These are phyloP conservation scores for Phytophthora kernoviae DNA, from an alignment of 352 stramenopile genomes.

Conservation along the genomic window DNA sequence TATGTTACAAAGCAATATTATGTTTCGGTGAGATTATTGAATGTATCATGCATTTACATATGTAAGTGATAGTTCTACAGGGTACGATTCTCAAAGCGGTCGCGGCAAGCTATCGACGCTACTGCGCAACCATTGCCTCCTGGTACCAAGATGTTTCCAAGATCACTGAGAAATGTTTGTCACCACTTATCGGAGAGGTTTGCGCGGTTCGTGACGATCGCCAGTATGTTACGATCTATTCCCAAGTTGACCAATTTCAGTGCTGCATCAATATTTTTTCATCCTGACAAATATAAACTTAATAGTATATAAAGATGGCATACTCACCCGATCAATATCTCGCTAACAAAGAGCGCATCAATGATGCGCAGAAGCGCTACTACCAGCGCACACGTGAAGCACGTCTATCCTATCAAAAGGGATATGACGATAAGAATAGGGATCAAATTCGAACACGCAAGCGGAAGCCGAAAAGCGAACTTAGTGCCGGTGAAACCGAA, in stretches of 20 bases:
- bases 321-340: neutral
- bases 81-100: no score
- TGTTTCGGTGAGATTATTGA: no score
- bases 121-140: no score
- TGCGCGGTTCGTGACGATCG: slow-evolving; percentile 6
- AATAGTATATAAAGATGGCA: slow-evolving; percentile 1
- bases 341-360: neutral
- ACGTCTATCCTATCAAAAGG: neutral
- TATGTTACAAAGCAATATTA: no score
- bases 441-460: neutral
- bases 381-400: neutral
- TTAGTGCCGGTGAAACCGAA: slow-evolving; percentile 4
- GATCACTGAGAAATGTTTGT: no score
- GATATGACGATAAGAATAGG: neutral
- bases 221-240: no score
- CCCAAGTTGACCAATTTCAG: neutral
- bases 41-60: no score
- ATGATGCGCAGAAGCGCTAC: neutral
- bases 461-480: neutral
- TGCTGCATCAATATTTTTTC: neutral
- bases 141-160: no score
- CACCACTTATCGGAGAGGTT: no score
- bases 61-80: no score
- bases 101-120: no score
- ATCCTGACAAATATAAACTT: slow-evolving; percentile 2